Evolutionary conservation across 306 rosid genomes (phyloP).

Genomic region (Cicer judaicum): DNA sequence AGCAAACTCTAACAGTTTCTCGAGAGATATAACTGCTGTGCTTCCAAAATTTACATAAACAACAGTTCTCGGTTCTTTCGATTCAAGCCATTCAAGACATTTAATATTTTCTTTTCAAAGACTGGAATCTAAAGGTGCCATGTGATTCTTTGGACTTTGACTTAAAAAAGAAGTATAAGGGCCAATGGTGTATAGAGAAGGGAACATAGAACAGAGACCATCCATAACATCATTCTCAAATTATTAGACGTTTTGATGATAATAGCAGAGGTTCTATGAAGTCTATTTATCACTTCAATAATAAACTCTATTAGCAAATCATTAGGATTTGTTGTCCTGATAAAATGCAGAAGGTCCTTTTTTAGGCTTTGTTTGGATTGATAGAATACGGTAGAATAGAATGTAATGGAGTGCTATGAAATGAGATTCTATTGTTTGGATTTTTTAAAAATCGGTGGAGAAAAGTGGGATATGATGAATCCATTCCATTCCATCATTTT

Average conservation of each 20-base stretch:
- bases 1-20: neutral
- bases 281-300: slow-evolving; percentile 6
- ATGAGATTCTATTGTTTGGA: too few species aligned
- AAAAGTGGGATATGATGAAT: too few species aligned
- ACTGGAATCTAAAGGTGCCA: neutral
- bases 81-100: slow-evolving; percentile 3
- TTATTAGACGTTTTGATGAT: neutral
- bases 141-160: neutral
- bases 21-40: neutral
- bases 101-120: neutral
- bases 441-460: too few species aligned
- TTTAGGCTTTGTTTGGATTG: too few species aligned
- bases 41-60: slow-evolving; percentile 7
- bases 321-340: slow-evolving; percentile 5
- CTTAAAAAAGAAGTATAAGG: slow-evolving; percentile 4
- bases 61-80: neutral
- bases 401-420: too few species aligned
- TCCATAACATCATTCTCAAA: slow-evolving; percentile 5
- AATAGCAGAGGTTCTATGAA: neutral
- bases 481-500: too few species aligned
- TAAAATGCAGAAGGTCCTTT: neutral
- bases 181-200: slow-evolving; percentile 6
- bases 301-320: neutral
- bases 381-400: too few species aligned
- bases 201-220: slow-evolving; percentile 1